Evolutionary conservation across 2,329 filamentous ascomycete species (phyloP).

Genomic region (Trichoderma sp.): DNA sequence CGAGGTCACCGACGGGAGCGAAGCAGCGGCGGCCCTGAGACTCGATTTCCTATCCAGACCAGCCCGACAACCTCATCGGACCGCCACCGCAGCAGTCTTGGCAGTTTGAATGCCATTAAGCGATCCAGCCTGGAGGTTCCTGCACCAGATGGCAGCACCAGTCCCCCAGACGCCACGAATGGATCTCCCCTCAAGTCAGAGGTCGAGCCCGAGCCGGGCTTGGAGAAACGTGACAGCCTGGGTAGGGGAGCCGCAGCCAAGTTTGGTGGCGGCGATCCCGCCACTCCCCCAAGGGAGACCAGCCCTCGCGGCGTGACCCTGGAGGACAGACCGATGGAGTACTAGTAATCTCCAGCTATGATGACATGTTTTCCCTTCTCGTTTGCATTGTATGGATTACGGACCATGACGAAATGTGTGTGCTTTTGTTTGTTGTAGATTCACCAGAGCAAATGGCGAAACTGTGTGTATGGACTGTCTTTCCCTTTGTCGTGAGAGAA

Average conservation of each 20-base stretch:
- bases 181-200: conserved; percentile 34
- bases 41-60: conserved; percentile 79
- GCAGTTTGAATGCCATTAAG: conserved; percentile 51
- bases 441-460: conserved; percentile 2
- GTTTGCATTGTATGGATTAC: conserved; percentile 22
- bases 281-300: conserved; percentile 33
- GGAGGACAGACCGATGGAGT: conserved; percentile 53
- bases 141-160: conserved; percentile 47
- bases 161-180: conserved; percentile 43
- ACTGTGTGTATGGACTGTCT: not conserved
- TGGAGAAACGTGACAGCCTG: conserved; percentile 64
- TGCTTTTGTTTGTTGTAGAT: conserved; percentile 15
- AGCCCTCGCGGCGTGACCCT: conserved; percentile 47
- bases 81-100: conserved; percentile 50
- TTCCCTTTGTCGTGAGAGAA: conserved; percentile 6
- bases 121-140: conserved; percentile 81
- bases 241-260: conserved; percentile 45
- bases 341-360: conserved; percentile 34
- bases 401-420: conserved; percentile 21
- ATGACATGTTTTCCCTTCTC: not conserved
- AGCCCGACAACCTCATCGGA: conserved; percentile 58
- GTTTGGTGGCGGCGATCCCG: conserved; percentile 47
- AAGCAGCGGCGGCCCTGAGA: conserved; percentile 70
- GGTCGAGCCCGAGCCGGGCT: conserved; percentile 23
- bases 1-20: conserved; percentile 73